phyloP scores from a whole-genome alignment of 306 rosid species.

The Quercus engelmannii region DNA sequence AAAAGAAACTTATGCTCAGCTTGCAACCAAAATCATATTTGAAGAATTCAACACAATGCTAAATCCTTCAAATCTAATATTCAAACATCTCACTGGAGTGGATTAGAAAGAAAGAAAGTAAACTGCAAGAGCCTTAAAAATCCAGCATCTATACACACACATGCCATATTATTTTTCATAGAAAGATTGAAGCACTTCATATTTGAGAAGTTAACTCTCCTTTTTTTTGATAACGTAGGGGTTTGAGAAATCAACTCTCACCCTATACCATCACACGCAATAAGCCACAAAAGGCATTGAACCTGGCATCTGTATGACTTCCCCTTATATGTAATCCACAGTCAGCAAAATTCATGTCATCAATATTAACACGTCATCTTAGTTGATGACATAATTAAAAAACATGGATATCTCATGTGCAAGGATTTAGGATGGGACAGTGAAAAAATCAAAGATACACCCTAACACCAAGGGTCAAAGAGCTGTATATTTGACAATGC shows the following conservation, averaged over 20 bases:
- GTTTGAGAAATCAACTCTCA: no score
- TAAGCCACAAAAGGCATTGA: no score
- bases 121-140: background rate
- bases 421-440: conserved; percentile 12
- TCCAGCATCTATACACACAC: background rate
- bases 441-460: background rate
- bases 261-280: no score
- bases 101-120: background rate
- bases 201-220: no score
- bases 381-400: background rate
- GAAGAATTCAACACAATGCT: background rate
- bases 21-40: background rate
- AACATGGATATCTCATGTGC: background rate
- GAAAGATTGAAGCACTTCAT: background rate
- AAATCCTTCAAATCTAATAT: background rate
- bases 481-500: background rate
- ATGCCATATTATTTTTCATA: background rate
- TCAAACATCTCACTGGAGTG: background rate
- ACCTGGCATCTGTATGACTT: background rate
- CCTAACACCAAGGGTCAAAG: background rate
- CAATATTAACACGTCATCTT: background rate
- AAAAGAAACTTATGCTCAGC: background rate
- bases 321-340: background rate
- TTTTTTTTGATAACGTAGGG: no score
- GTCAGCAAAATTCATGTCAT: background rate